Evolutionary conservation across 2,329 filamentous ascomycete species (phyloP).

Genomic region (Trichophyton schoenleinii): DNA sequence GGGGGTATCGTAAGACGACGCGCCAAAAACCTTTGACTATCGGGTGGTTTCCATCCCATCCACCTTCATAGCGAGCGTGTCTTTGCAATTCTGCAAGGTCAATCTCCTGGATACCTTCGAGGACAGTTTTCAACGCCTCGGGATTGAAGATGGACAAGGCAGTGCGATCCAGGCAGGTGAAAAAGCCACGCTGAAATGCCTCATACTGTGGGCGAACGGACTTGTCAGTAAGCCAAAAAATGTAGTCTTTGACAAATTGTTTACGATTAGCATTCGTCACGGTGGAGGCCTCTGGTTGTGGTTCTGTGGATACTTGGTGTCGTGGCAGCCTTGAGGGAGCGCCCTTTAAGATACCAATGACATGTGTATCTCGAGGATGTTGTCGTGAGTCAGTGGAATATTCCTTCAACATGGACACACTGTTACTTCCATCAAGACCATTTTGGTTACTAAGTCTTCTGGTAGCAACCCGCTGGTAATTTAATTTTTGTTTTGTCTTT

Average conservation of each 20-base stretch:
- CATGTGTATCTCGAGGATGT: conserved; percentile 4
- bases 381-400: conserved; percentile 6
- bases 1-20: conserved; percentile 52
- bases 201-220: conserved; percentile 65
- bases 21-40: conserved; percentile 74
- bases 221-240: conserved; percentile 65
- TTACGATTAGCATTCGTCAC: conserved; percentile 71
- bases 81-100: conserved; percentile 60
- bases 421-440: not conserved
- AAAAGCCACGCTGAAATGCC: conserved; percentile 73
- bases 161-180: conserved; percentile 56
- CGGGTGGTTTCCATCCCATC: conserved; percentile 57
- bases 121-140: conserved; percentile 56
- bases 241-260: conserved; percentile 72
- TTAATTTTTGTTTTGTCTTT: conserved; percentile 6
- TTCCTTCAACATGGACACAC: conserved; percentile 11
- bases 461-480: conserved; percentile 5
- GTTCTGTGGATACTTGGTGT: conserved; percentile 21
- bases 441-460: not conserved
- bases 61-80: conserved; percentile 63
- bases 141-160: conserved; percentile 62
- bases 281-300: conserved; percentile 46
- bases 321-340: conserved; percentile 16
- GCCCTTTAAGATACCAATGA: conserved; percentile 19
- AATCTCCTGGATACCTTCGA: conserved; percentile 75